Conservation (phyloP, 2,329 filamentous ascomycete species). For the Trichoderma simmonsii region DNA sequence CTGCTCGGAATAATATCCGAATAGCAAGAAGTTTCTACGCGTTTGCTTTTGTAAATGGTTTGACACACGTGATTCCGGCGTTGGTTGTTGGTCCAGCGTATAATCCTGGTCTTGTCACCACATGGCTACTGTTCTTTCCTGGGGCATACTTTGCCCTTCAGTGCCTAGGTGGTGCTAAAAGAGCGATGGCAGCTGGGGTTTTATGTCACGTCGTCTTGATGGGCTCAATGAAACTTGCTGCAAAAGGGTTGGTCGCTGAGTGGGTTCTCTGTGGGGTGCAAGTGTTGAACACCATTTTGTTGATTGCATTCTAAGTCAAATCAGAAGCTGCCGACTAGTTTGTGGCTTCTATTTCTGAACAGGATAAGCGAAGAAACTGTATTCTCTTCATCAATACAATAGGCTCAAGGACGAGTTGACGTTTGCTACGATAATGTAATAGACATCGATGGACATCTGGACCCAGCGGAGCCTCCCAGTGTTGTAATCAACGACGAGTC, state of each 20-base stretch:
- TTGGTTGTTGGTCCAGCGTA: not conserved
- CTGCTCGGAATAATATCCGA: not conserved
- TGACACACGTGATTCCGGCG: slow-evolving; percentile 7
- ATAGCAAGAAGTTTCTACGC: not conserved
- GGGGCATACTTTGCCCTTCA: not conserved
- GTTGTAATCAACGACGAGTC: not conserved
- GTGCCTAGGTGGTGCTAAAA: not conserved
- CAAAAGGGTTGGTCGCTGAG: not conserved
- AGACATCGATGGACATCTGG: not conserved
- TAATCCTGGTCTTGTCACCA: slow-evolving; percentile 6
- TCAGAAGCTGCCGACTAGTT: not conserved
- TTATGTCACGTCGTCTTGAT: slow-evolving; percentile 1
- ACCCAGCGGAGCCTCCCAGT: too few relatives aligned
- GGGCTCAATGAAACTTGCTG: slow-evolving; percentile 13
- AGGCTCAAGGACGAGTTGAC: not conserved
- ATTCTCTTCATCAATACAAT: not conserved
- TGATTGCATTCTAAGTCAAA: not conserved
- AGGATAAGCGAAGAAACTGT: not conserved
- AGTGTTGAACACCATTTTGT: not conserved
- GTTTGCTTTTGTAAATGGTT: not conserved
- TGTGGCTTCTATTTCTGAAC: not conserved
- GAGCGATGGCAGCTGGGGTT: not conserved
- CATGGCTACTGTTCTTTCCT: not conserved
- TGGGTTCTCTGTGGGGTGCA: slow-evolving; percentile 5
- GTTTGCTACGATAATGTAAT: not conserved